Conservation (phyloP, 164 flowering plant genomes). For the Pachysandra terminalis region DNA sequence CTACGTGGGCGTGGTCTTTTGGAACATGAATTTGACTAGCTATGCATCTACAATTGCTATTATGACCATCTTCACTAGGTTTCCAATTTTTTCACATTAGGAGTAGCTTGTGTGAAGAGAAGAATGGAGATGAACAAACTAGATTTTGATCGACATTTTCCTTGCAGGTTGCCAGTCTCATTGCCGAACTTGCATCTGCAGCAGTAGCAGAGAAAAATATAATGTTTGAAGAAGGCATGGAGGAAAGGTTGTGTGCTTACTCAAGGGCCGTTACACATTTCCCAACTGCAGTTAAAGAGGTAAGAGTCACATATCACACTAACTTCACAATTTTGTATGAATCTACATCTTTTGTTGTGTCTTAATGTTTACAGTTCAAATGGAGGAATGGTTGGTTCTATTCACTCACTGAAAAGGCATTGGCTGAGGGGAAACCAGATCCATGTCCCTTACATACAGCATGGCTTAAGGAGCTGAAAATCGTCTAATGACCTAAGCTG, state of each 20-base stretch:
- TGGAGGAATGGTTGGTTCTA: conserved; percentile 98
- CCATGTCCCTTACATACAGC: conserved; percentile 57
- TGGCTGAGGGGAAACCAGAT: conserved; percentile 48
- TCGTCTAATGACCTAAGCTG: conserved; percentile 29
- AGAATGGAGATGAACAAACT: not conserved
- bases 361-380: conserved; percentile 54
- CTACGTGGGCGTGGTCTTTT: no score
- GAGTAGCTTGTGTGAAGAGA: not conserved
- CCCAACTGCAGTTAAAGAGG: conserved; percentile 98
- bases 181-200: conserved; percentile 78
- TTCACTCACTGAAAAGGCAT: conserved; percentile 68
- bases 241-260: conserved; percentile 87
- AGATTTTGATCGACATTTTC: not conserved
- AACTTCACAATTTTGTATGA: not conserved
- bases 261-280: conserved; percentile 91
- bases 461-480: conserved; percentile 84
- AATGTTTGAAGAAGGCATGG: conserved; percentile 52
- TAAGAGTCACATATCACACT: conserved; percentile 13
- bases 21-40: no score
- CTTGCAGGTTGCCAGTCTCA: conserved; percentile 76
- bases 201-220: conserved; percentile 73
- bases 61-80: no score
- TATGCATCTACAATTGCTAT: no score
- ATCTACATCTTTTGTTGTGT: not conserved
- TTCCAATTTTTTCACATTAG: no score